phyloP scores from a whole-genome alignment of 1,284 basidiomycete genomes.

The Cryptococcus sp. region DNA sequence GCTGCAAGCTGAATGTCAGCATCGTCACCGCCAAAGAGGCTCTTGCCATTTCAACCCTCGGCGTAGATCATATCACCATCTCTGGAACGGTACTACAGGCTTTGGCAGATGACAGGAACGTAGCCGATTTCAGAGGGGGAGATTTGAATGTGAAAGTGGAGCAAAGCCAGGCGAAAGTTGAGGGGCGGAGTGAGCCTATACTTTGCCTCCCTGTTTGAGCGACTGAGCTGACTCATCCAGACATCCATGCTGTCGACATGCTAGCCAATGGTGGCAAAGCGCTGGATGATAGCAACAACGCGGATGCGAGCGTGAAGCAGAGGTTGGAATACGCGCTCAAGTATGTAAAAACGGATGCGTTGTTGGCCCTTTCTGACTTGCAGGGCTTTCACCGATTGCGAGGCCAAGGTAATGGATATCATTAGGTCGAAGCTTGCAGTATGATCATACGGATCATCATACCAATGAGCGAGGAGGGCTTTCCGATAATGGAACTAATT shows the following conservation, averaged over 20 bases:
- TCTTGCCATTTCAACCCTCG: conserved; percentile 8
- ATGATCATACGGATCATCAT: no score
- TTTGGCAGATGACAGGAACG: conserved; percentile 6
- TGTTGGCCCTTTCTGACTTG: no score
- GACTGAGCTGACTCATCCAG: not conserved
- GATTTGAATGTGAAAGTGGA: not conserved
- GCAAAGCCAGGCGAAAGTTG: not conserved
- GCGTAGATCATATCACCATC: conserved; percentile 12
- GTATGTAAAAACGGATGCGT: conserved; percentile 1
- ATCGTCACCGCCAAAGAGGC: conserved; percentile 13
- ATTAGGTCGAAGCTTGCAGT: no score
- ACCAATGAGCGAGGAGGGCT: no score
- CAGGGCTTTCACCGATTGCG: no score
- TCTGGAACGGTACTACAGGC: conserved; percentile 8
- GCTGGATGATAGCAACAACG: conserved; percentile 10
- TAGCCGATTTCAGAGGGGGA: not conserved
- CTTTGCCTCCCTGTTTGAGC: not conserved
- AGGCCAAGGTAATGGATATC: no score
- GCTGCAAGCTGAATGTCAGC: conserved; percentile 1
- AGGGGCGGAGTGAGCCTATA: not conserved
- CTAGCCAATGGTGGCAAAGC: conserved; percentile 6
- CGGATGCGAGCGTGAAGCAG: conserved; percentile 2
- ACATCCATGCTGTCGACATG: conserved; percentile 1
- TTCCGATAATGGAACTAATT: no score
- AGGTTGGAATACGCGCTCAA: conserved; percentile 9